These are phyloP conservation scores for Naganishia antarctica DNA, from an alignment of 768 basidiomycete species.

Conservation along the genomic window DNA sequence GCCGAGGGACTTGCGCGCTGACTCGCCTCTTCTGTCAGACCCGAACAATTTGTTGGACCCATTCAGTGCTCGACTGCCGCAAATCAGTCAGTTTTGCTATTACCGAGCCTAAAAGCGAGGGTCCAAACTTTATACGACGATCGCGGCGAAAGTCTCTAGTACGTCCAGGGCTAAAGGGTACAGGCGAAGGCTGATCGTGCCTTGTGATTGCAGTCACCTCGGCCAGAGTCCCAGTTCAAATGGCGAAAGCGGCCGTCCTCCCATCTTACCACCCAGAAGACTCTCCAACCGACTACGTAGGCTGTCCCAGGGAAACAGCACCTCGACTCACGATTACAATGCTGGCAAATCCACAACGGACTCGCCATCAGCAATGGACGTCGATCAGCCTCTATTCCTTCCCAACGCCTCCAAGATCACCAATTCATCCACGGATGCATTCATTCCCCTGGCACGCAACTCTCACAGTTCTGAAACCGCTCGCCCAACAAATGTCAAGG, in stretches of 20 bases:
- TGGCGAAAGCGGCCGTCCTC: background rate
- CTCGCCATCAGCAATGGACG: slow-evolving; percentile 26
- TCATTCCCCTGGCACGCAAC: slow-evolving; percentile 1
- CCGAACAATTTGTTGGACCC: slow-evolving; percentile 22
- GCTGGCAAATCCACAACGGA: background rate
- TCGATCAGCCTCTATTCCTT: slow-evolving; percentile 11
- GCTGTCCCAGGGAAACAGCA: slow-evolving; percentile 4
- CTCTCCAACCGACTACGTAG: slow-evolving; percentile 24
- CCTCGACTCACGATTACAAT: background rate
- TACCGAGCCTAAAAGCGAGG: slow-evolving; percentile 18
- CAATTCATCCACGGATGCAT: background rate
- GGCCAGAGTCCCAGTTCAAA: slow-evolving; percentile 15
- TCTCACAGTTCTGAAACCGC: background rate
- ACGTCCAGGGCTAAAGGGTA: background rate
- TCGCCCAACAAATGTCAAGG: background rate
- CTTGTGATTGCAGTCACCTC: slow-evolving; percentile 20
- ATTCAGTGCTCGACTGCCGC: slow-evolving; percentile 27
- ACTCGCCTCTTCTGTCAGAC: background rate
- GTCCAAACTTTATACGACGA: slow-evolving; percentile 18
- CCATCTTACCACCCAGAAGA: slow-evolving; percentile 19
- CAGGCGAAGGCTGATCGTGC: background rate
- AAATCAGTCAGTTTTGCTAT: slow-evolving; percentile 15
- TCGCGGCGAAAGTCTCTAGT: slow-evolving; percentile 25
- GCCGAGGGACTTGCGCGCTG: background rate
- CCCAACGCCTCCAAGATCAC: slow-evolving; percentile 20